phyloP scores from a whole-genome alignment of 179 eudicot species.

The Monotropa hypopitys region DNA sequence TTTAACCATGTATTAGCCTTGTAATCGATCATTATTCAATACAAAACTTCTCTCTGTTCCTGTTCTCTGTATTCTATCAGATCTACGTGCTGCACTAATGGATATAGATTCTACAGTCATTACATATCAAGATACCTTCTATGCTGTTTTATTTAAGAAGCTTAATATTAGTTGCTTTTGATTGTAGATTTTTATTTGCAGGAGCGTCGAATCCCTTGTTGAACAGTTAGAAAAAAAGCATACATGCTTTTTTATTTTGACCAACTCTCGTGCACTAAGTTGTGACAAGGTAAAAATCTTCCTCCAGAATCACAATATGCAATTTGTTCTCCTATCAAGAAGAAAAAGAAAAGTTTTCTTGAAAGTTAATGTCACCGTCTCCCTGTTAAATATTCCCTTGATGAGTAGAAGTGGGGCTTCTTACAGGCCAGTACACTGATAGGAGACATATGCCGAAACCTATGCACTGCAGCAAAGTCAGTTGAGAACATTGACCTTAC shows the following conservation, averaged over 20 bases:
- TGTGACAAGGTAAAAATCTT: conserved; percentile 54
- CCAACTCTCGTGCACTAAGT: conserved; percentile 80
- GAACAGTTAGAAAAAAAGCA: conserved; percentile 62
- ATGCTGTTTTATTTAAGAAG: neutral
- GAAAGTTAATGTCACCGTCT: neutral
- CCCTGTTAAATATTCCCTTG: too few species aligned
- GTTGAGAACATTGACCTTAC: conserved; percentile 52
- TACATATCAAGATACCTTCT: neutral
- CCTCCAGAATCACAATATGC: neutral
- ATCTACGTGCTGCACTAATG: neutral
- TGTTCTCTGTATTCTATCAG: too few species aligned
- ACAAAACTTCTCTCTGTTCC: too few species aligned
- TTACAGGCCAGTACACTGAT: conserved; percentile 72
- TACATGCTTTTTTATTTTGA: conserved; percentile 90
- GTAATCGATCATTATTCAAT: too few species aligned
- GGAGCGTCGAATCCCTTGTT: conserved; percentile 62
- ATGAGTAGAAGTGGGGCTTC: conserved; percentile 6
- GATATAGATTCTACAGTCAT: neutral
- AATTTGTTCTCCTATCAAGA: neutral
- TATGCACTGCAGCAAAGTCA: conserved; percentile 55
- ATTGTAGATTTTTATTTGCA: conserved; percentile 20
- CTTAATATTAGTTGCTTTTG: neutral
- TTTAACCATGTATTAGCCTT: too few species aligned
- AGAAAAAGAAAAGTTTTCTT: neutral
- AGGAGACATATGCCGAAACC: conserved; percentile 64